A percentile compares a stretch with the other conserved stretches of the same genome.
Conservation (phyloP, 2,329 filamentous ascomycete species). For the Penicillium digitatum region DNA sequence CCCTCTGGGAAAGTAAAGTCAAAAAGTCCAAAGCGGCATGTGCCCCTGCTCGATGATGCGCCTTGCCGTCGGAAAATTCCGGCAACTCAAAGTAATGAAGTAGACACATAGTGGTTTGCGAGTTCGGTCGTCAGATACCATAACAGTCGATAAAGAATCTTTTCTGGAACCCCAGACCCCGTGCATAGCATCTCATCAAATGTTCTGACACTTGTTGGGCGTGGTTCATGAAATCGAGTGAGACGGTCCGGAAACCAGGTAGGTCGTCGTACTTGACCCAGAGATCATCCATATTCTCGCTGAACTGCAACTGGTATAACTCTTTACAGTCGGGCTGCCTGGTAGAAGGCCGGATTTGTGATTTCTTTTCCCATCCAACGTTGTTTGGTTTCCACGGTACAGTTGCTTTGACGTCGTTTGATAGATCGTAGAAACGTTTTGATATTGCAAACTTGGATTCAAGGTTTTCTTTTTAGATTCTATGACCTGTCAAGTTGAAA, state of each 20-base stretch:
- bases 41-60: constrained; percentile 58
- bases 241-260: constrained; percentile 47
- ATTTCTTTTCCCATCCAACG: constrained; percentile 59
- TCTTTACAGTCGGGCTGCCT: constrained; percentile 58
- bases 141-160: constrained; percentile 56
- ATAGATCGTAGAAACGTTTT: constrained; percentile 53
- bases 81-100: constrained; percentile 55
- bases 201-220: constrained; percentile 53
- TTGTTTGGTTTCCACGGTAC: constrained; percentile 56
- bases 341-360: constrained; percentile 58
- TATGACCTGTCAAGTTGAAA: constrained; percentile 56
- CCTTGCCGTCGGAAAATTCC: constrained; percentile 35
- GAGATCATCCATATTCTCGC: constrained; percentile 50
- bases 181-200: constrained; percentile 58
- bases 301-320: constrained; percentile 61
- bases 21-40: constrained; percentile 63
- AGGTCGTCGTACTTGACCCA: constrained; percentile 52
- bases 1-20: constrained; percentile 60
- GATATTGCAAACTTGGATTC: constrained; percentile 52
- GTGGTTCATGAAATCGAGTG: constrained; percentile 53
- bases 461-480: constrained; percentile 49
- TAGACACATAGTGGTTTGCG: constrained; percentile 54
- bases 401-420: constrained; percentile 50
- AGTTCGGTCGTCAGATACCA: constrained; percentile 48
- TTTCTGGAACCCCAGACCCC: constrained; percentile 54